These are phyloP conservation scores for Quillaja saponaria DNA, from an alignment of 306 rosid genomes.

Conservation along the genomic window DNA sequence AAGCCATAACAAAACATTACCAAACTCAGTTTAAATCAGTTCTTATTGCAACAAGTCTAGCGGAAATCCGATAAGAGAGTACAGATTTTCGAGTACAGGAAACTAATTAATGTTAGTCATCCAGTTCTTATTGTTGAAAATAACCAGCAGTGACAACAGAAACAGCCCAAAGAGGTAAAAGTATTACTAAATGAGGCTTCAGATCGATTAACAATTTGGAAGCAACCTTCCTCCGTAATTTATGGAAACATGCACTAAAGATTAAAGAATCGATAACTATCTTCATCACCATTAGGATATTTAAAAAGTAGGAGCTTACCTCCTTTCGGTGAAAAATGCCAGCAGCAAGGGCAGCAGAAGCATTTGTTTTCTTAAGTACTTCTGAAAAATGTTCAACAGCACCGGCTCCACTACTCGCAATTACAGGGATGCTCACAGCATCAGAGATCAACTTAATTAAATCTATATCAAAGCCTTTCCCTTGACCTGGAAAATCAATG, in stretches of 20 bases:
- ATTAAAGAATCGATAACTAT: neutral
- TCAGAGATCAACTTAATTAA: constrained; percentile 71
- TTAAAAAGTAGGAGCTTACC: constrained; percentile 41
- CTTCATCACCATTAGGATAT: neutral
- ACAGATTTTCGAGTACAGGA: neutral
- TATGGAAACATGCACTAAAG: neutral
- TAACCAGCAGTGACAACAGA: too few species aligned
- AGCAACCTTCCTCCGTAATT: too few species aligned
- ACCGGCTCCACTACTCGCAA: constrained; percentile 98
- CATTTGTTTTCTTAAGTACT: constrained; percentile 72
- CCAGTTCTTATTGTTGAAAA: neutral
- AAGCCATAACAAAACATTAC: too few species aligned
- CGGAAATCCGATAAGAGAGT: neutral
- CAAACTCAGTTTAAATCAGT: too few species aligned
- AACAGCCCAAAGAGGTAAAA: neutral
- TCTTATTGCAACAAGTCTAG: neutral
- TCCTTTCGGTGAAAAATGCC: constrained; percentile 97
- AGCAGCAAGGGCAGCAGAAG: constrained; percentile 98
- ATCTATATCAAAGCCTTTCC: constrained; percentile 86
- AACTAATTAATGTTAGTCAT: neutral
- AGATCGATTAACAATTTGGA: neutral
- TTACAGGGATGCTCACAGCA: constrained; percentile 88
- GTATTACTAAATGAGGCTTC: neutral
- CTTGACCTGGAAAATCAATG: constrained; percentile 74
- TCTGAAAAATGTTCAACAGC: constrained; percentile 73